These are phyloP conservation scores for Globisporangium viniferum DNA, from an alignment of 352 stramenopile species.

Conservation along the genomic window DNA sequence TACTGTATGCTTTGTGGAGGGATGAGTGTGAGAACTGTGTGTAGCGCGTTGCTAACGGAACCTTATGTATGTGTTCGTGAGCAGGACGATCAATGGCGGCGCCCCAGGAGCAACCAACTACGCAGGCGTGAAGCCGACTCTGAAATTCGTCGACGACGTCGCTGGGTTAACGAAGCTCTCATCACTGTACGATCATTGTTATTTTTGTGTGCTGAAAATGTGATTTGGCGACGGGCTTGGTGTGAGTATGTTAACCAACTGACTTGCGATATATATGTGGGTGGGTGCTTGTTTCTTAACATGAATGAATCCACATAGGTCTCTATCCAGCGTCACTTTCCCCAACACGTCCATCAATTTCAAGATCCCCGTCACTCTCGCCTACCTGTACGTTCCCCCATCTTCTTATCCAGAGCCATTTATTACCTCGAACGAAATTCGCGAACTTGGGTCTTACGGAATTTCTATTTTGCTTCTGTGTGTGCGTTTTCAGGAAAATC, in stretches of 20 bases:
- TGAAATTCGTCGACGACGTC: conserved; percentile 10
- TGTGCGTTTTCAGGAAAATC: background rate
- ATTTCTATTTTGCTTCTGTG: background rate
- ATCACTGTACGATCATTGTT: conserved; percentile 6
- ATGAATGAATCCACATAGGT: background rate
- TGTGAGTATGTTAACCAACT: background rate
- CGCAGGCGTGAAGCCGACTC: background rate
- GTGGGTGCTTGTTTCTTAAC: background rate
- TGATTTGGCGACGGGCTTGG: background rate
- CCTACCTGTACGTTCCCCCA: conserved; percentile 5
- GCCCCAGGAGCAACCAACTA: background rate
- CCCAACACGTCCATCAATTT: background rate
- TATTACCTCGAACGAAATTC: background rate
- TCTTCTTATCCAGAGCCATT: background rate
- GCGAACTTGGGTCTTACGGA: too few species aligned
- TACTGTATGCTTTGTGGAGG: background rate
- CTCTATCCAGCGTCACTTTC: conserved; percentile 2
- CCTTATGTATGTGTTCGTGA: background rate
- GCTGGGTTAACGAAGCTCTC: conserved; percentile 8
- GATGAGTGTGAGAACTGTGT: background rate
- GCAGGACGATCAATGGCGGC: conserved; percentile 4
- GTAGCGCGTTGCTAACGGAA: background rate
- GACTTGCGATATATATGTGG: background rate
- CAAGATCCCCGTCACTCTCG: background rate
- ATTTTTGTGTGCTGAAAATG: background rate